Evolutionary conservation across 805 yeast genomes (phyloP).

Genomic region (Kuraishia capsulata): DNA sequence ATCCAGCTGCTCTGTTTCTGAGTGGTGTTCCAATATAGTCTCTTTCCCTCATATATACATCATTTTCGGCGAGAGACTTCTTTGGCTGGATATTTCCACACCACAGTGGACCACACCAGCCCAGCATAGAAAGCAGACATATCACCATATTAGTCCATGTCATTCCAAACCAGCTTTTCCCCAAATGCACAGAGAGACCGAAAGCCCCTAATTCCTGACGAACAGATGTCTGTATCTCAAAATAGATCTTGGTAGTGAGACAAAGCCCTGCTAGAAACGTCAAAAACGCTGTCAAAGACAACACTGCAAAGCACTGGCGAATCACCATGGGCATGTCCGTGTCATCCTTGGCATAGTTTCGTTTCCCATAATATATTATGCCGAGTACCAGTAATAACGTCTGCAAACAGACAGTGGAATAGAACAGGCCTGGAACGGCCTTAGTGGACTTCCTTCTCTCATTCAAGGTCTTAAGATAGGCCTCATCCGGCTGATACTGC

Average conservation of each 20-base stretch:
- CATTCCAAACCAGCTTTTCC: slow-evolving; percentile 30
- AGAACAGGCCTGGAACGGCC: slow-evolving; percentile 20
- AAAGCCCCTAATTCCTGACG: slow-evolving; percentile 27
- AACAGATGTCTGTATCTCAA: slow-evolving; percentile 18
- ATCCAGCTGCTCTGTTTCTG: not conserved
- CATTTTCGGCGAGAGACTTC: not conserved
- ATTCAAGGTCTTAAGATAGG: slow-evolving; percentile 13
- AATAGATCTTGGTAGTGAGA: slow-evolving; percentile 19
- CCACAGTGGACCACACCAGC: slow-evolving; percentile 40
- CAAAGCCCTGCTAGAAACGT: slow-evolving; percentile 22
- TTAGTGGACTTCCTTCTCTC: slow-evolving; percentile 12
- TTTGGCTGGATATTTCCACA: slow-evolving; percentile 24
- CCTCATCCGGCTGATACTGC: slow-evolving; percentile 14
- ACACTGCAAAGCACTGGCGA: slow-evolving; percentile 25
- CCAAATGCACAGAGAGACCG: slow-evolving; percentile 36
- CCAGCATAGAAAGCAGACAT: slow-evolving; percentile 6
- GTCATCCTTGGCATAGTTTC: slow-evolving; percentile 26
- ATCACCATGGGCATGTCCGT: slow-evolving; percentile 20
- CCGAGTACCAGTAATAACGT: slow-evolving; percentile 19
- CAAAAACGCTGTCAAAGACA: slow-evolving; percentile 25
- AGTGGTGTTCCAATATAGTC: slow-evolving; percentile 6
- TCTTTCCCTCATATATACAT: not conserved
- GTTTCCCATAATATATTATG: slow-evolving; percentile 25
- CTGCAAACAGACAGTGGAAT: slow-evolving; percentile 21
- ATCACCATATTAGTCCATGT: slow-evolving; percentile 26